Percentiles rank a stretch among this genome's conserved stretches.
phyloP scores from a whole-genome alignment of 805 yeast genomes.

The Peterozyma xylosa region DNA sequence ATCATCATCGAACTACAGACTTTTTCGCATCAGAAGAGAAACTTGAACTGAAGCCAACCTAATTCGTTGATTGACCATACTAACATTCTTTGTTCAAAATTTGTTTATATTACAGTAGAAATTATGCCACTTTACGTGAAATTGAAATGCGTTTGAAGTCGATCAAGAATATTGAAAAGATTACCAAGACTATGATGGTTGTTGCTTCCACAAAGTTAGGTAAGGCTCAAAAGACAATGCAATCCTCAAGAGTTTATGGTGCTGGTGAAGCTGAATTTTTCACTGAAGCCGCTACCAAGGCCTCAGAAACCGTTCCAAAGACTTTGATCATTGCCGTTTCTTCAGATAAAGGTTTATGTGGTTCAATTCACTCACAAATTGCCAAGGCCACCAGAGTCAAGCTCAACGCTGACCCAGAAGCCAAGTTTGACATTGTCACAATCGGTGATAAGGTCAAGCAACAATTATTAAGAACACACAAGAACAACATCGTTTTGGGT shows the following conservation, averaged over 20 bases:
- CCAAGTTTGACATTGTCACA: constrained; percentile 60
- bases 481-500: constrained; percentile 60
- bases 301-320: constrained; percentile 36
- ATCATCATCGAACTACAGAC: too few species aligned
- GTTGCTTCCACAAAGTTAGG: constrained; percentile 96
- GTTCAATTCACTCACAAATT: constrained; percentile 93
- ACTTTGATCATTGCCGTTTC: constrained; percentile 82
- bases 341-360: constrained; percentile 98
- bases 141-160: constrained; percentile 97
- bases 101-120: constrained; percentile 34
- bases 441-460: constrained; percentile 92
- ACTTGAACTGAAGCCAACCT: not conserved
- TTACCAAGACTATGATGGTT: constrained; percentile 99
- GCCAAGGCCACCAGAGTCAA: constrained; percentile 80
- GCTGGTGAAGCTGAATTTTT: constrained; percentile 74
- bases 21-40: too few species aligned
- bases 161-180: constrained; percentile 97
- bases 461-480: constrained; percentile 80
- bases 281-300: constrained; percentile 71
- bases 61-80: not conserved
- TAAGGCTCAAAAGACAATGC: constrained; percentile 94
- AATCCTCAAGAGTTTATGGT: constrained; percentile 77
- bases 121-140: constrained; percentile 97
- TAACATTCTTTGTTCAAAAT: not conserved
- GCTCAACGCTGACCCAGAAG: constrained; percentile 52